phyloP scores from a whole-genome alignment of 345 rosid species.

The Arabidopsis arenosa region DNA sequence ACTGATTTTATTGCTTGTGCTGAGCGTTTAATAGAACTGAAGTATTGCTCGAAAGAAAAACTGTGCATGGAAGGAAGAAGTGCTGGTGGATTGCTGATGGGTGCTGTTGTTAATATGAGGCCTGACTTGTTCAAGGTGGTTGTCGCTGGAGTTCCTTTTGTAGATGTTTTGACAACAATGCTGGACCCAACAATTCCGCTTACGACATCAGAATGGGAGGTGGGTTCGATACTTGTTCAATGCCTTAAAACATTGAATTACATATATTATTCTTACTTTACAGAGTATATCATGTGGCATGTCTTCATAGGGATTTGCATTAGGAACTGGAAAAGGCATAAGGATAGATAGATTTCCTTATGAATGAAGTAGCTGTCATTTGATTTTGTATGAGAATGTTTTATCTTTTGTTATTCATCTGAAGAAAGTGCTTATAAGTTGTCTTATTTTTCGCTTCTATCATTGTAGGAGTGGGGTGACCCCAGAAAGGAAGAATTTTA shows the following conservation, averaged over 20 bases:
- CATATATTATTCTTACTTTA: neutral
- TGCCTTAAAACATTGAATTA: neutral
- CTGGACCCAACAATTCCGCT: slow-evolving; percentile 95
- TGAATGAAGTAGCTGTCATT: neutral
- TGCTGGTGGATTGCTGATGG: slow-evolving; percentile 94
- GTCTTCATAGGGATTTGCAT: neutral
- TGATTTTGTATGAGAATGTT: slow-evolving; percentile 1
- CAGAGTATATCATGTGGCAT: slow-evolving; percentile 10
- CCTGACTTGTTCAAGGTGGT: slow-evolving; percentile 94
- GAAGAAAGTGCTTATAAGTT: neutral
- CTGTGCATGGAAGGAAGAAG: slow-evolving; percentile 90
- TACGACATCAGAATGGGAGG: slow-evolving; percentile 99
- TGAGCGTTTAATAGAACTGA: slow-evolving; percentile 68
- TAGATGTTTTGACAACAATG: slow-evolving; percentile 95
- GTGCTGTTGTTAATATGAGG: slow-evolving; percentile 96
- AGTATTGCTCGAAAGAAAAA: slow-evolving; percentile 78
- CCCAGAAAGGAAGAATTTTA: slow-evolving; percentile 89
- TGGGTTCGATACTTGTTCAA: slow-evolving; percentile 24
- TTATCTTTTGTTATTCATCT: neutral
- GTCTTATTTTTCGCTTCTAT: slow-evolving; percentile 3
- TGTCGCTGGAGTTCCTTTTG: slow-evolving; percentile 94
- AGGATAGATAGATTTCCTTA: neutral
- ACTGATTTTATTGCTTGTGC: slow-evolving; percentile 88
- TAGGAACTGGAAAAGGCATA: neutral
- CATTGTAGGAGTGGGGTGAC: slow-evolving; percentile 95